Evolutionary conservation across 2,329 filamentous ascomycete species (phyloP), one percentile per base, ranked within the genome.

Genomic region (Colletotrichum australisinense): DNA sequence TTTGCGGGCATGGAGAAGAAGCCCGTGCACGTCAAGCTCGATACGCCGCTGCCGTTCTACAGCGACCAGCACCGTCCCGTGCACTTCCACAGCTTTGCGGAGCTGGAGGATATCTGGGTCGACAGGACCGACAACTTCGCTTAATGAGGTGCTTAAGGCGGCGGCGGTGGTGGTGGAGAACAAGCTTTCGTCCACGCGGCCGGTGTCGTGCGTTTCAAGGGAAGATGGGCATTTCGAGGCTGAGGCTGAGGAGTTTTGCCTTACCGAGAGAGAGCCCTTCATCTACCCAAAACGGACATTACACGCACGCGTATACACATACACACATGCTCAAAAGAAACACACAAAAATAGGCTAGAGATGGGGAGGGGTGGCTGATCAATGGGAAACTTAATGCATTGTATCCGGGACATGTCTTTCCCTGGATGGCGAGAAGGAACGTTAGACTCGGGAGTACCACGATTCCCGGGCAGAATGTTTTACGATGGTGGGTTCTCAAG

Each of bases 51-150:
- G 77, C 88, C 93, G 9, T 98, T 98, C 85, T 99, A 99, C 85
- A 95, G 93, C 80, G 95, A 95, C 78, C 89, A 95, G 78, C 97
- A 99, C 84, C 91, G 97, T 30, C 95, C 96, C 19, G 86, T 98
- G 69, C 97, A 99, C 85, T 99, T 99, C 89, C 93, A 96, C 82
- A 98, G 95, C 83, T 99, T 99, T 85, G 95, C 95, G 1, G 96
- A 99, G 86, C 84, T 99, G 81, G 97, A 99, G 85, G 96, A 99
- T 83, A 94, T 97, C 55, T 97, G 95, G 91, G 95, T 98, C 59
- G 97, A 99, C 83, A 89, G 95, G 79, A 91, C 91, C 76, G 96
- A 99, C 86, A 96, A 95, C 82, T 97, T 99, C 86, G 96, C 95
- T 78, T 98, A 35, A 35, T 3, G 32, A 12, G 0, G 32, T 12